Base-by-base conservation (phyloP, 768 basidiomycete species). In the Collybia mongolica region DNA sequence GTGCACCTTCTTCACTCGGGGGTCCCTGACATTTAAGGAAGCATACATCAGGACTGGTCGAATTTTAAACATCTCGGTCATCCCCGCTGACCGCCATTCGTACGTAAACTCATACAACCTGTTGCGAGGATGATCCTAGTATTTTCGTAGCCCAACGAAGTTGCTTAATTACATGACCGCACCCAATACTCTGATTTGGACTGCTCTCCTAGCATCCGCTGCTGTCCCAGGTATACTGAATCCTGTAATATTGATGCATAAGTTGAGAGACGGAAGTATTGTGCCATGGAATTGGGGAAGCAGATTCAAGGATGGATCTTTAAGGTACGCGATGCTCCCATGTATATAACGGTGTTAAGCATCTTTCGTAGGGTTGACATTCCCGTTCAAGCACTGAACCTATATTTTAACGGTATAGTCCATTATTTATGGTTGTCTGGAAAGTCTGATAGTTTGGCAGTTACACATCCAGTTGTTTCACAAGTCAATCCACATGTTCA, bases 251-350 rank as follows among this genome's bases (percentile, higher is more conserved):
- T 69, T 99, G 47, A 90, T 99, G 89, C 89, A 93, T 63, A 98
- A 96, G 67, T 78, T 86, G 19, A 81, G 76, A 53, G 86, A 86
- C 54, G 94, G 92, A 1, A 80, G 75, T 36, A 71, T 94, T 47
- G 80, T 91, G 6, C 94, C 94, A 0, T 95, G 93, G 89, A 96
- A 89, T 63, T 94, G 93, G 85, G 95, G 94, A 20, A 92, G 89
- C 54, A 80, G 88, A 53, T 98, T 95, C 69, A 95, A 91, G 63
- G 94, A 98, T 61, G 94, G 94, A 2, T 93, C 91, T 22, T 68
- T 97, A 29, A 80, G 92, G 90, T 88, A 52, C 28, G 24, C 7
- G 24, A 7, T 26, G 24, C 24, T 26, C 24, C 7, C 24, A 26
- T 26, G 24, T 26, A 26, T 26, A 26, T 26, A 26, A 26, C 24